Base-by-base conservation (phyloP, 768 basidiomycete genomes). In the Leccinum subgranulosum region DNA sequence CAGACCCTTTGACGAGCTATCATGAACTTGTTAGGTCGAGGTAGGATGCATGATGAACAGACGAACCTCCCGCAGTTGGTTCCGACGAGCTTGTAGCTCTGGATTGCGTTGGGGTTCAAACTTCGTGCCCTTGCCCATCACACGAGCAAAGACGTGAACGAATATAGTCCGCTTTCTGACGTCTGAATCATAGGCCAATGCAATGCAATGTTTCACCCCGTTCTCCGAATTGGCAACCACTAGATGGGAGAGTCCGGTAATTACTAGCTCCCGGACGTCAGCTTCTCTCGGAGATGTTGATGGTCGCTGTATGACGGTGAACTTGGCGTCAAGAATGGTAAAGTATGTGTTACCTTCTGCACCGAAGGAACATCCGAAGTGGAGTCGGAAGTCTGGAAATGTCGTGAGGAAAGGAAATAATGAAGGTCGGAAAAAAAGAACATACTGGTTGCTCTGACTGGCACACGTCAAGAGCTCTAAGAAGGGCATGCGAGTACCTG, bases 141-240 rank as follows among this genome's bases (percentile, higher is more conserved):
- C 92, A 39, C 87, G 81, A 39, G 89, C 85, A 68, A 95, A 91
- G 7, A 94, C 86, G 64, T 89, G 85, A 14, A 92, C 84, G 66
- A 94, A 97, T 25, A 94, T 91, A 10, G 82, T 79, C 14, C 92
- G 83, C 64, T 88, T 86, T 39, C 81, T 74, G 25, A 79, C 75
- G 65, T 94, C 88, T 21, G 76, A 69, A 64, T 91, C 87, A 63
- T 92, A 93, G 1, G 89, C 90, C 57, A 90, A 77, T 5, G 85
- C 76, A 21, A 95, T 81, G 64, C 89, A 93, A 69, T 95, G 91
- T 69, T 93, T 94, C 67, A 95, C 85, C 6, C 92, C 94, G 63
- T 84, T 87, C 66, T 94, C 91, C 15, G 90, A 86, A 67, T 96
- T 96, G 12, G 92, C 83, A 33, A 81, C 83, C 55, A 96, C 86